These are phyloP conservation scores for Podospora anserina DNA, from an alignment of 495 filamentous ascomycete species.

Conservation along the genomic window DNA sequence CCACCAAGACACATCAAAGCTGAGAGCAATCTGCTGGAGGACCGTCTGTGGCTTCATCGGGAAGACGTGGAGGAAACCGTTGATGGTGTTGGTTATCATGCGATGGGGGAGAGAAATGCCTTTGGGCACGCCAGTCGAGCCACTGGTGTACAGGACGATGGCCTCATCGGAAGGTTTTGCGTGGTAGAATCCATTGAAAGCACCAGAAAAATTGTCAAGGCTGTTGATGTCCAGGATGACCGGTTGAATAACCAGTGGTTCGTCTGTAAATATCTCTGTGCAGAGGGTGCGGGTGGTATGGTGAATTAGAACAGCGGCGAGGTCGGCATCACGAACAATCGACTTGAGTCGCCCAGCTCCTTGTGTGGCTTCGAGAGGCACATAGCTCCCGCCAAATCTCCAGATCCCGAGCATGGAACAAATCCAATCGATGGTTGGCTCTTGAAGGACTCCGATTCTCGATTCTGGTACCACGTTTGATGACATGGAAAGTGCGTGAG, in stretches of 20 bases:
- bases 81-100: slow-evolving; percentile 17
- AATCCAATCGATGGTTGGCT: slow-evolving; percentile 36
- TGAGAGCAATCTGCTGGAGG: slow-evolving; percentile 18
- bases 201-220: not conserved
- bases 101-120: slow-evolving; percentile 15
- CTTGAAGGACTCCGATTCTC: slow-evolving; percentile 19
- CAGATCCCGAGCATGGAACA: slow-evolving; percentile 46
- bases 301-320: slow-evolving; percentile 24
- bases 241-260: no score
- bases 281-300: slow-evolving; percentile 9
- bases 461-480: slow-evolving; percentile 10
- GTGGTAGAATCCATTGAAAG: not conserved
- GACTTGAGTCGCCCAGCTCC: slow-evolving; percentile 31
- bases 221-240: not conserved
- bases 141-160: slow-evolving; percentile 14
- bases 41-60: slow-evolving; percentile 17
- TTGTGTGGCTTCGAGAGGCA: slow-evolving; percentile 43
- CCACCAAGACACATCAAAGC: slow-evolving; percentile 22
- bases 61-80: slow-evolving; percentile 14
- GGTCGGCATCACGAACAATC: slow-evolving; percentile 27
- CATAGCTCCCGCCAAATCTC: slow-evolving; percentile 40
- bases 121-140: slow-evolving; percentile 13
- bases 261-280: slow-evolving; percentile 7
- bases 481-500: slow-evolving; percentile 5
- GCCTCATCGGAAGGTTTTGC: slow-evolving; percentile 11